Conservation (phyloP, 345 rosid species). For the Clarkia xantiana region DNA sequence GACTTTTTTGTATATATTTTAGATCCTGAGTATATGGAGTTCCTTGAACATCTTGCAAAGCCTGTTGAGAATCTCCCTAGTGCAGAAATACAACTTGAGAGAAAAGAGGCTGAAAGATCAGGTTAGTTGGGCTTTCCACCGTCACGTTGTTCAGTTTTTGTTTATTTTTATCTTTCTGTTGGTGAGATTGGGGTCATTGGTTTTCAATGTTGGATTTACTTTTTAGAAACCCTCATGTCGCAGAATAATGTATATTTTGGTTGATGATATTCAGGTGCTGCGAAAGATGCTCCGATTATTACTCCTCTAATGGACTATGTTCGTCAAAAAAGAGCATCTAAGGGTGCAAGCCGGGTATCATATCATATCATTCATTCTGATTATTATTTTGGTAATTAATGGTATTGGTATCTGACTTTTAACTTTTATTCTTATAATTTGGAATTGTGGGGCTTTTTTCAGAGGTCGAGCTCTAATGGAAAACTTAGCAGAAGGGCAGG, state of each 20-base stretch:
- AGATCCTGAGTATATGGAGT: slow-evolving; percentile 74
- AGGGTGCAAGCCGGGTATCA: slow-evolving; percentile 30
- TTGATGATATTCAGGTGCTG: slow-evolving; percentile 19
- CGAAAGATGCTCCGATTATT: slow-evolving; percentile 27
- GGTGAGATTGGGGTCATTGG: too few relatives aligned
- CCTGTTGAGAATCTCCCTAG: slow-evolving; percentile 76
- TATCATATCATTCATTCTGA: background rate
- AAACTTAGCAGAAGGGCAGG: slow-evolving; percentile 33
- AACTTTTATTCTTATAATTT: too few relatives aligned
- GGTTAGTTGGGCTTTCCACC: slow-evolving; percentile 24
- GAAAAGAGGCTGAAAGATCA: slow-evolving; percentile 54
- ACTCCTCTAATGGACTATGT: slow-evolving; percentile 64
- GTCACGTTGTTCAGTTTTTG: background rate
- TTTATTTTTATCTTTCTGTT: too few relatives aligned
- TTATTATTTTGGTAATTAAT: background rate
- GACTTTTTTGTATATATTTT: slow-evolving; percentile 11
- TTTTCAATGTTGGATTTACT: too few relatives aligned
- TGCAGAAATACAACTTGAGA: slow-evolving; percentile 60
- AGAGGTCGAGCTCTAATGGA: slow-evolving; percentile 38
- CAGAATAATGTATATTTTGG: too few relatives aligned
- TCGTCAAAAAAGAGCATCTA: slow-evolving; percentile 49
- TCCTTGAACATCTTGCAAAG: slow-evolving; percentile 48
- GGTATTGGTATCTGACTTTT: too few relatives aligned
- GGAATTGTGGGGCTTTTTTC: slow-evolving; percentile 8
- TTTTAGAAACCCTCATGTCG: too few relatives aligned